A percentile compares a stretch with the other conserved stretches of the same genome.
phyloP scores from a whole-genome alignment of 805 yeast genomes.

The Candida railenensis region DNA sequence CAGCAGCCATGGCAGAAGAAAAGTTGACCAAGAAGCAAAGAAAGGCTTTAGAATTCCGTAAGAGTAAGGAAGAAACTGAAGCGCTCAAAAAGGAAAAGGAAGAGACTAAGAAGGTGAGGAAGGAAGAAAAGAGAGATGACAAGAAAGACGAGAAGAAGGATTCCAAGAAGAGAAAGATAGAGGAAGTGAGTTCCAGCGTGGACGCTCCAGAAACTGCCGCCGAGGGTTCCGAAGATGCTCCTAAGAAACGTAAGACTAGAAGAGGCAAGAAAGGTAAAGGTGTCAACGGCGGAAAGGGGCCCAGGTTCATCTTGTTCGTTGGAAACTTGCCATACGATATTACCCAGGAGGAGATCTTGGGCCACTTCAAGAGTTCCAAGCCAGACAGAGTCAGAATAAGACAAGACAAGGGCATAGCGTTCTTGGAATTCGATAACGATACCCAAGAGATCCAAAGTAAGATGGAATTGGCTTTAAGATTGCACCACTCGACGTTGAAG shows the following conservation, averaged over 20 bases:
- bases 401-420: slow-evolving; percentile 86
- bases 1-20: slow-evolving; percentile 12
- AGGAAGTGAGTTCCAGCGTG: slow-evolving; percentile 8
- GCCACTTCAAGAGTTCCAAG: slow-evolving; percentile 69
- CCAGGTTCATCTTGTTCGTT: slow-evolving; percentile 79
- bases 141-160: slow-evolving; percentile 28
- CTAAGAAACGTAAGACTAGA: slow-evolving; percentile 73
- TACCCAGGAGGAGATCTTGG: slow-evolving; percentile 56
- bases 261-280: slow-evolving; percentile 75
- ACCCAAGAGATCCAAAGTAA: slow-evolving; percentile 66
- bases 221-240: slow-evolving; percentile 27
- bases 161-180: slow-evolving; percentile 16
- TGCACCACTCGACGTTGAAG: slow-evolving; percentile 73
- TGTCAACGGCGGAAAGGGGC: slow-evolving; percentile 46
- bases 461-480: slow-evolving; percentile 80
- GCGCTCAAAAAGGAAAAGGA: slow-evolving; percentile 33
- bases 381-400: slow-evolving; percentile 82
- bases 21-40: slow-evolving; percentile 66
- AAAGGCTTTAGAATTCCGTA: slow-evolving; percentile 60
- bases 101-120: slow-evolving; percentile 22
- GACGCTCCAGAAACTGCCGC: slow-evolving; percentile 9
- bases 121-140: slow-evolving; percentile 27
- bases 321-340: slow-evolving; percentile 84
- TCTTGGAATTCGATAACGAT: slow-evolving; percentile 71
- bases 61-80: slow-evolving; percentile 39